phyloP scores from a whole-genome alignment of 2,329 filamentous ascomycete species.

The Aspergillus alliaceus region DNA sequence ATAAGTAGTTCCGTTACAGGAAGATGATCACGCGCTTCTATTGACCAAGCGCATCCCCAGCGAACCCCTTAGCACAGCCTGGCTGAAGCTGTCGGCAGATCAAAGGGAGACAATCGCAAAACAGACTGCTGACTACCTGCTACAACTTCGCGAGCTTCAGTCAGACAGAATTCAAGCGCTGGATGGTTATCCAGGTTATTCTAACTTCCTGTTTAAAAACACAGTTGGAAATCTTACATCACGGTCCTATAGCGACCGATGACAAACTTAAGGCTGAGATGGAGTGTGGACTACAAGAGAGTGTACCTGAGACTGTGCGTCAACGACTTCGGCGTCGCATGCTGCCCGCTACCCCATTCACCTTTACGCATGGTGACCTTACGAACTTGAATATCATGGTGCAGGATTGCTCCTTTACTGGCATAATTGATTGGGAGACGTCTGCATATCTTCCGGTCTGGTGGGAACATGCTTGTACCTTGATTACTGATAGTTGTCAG shows the following conservation, averaged over 20 bases:
- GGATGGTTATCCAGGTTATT: constrained; percentile 11
- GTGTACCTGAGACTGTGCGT: constrained; percentile 1
- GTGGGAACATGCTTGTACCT: constrained; percentile 30
- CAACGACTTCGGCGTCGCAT: constrained; percentile 7
- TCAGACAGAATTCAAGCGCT: constrained; percentile 15
- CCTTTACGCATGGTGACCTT: constrained; percentile 44
- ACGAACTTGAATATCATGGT: constrained; percentile 42
- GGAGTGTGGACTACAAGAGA: constrained; percentile 7
- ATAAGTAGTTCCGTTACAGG: no score
- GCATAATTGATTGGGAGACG: constrained; percentile 31
- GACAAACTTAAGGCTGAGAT: constrained; percentile 14
- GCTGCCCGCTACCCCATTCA: constrained; percentile 26
- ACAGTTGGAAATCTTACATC: background rate
- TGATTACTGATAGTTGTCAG: constrained; percentile 2
- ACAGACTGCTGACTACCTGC: constrained; percentile 21
- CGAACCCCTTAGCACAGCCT: constrained; percentile 14
- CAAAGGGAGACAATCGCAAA: constrained; percentile 24
- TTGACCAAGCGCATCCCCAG: constrained; percentile 18
- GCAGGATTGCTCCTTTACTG: constrained; percentile 35
- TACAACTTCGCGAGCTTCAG: constrained; percentile 19
- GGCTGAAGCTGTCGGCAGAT: constrained; percentile 12
- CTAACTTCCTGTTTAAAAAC: constrained; percentile 11
- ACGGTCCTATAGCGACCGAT: constrained; percentile 14
- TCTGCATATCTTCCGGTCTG: constrained; percentile 46
- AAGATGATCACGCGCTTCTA: constrained; percentile 10